phyloP scores from a whole-genome alignment of 2,329 filamentous ascomycete species.

The Diaporthe citriasiana region DNA sequence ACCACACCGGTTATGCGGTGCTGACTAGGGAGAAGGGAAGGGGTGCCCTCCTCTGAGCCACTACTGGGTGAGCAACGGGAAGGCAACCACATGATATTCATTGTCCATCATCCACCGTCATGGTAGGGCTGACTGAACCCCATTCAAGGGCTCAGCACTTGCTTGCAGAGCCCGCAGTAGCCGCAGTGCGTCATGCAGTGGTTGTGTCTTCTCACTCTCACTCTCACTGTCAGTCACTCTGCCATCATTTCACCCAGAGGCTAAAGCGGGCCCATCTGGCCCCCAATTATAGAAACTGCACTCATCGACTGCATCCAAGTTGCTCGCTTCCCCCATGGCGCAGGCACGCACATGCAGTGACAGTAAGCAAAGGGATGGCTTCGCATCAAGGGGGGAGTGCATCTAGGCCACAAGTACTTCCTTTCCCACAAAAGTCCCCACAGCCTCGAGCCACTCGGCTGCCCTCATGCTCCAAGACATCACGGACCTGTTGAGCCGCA shows the following conservation, averaged over 20 bases:
- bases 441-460: slow-evolving; percentile 10
- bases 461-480: slow-evolving; percentile 18
- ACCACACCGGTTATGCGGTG: slow-evolving; percentile 22
- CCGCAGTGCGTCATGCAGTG: slow-evolving; percentile 24
- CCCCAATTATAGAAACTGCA: slow-evolving; percentile 35
- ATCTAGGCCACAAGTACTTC: neutral
- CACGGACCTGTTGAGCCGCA: slow-evolving; percentile 21
- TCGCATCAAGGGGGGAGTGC: slow-evolving; percentile 15
- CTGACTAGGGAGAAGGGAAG: neutral
- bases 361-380: slow-evolving; percentile 27
- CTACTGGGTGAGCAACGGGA: slow-evolving; percentile 7
- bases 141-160: neutral
- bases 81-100: slow-evolving; percentile 19
- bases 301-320: neutral
- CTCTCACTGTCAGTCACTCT: slow-evolving; percentile 4
- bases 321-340: slow-evolving; percentile 9
- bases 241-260: neutral
- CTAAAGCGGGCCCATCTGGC: slow-evolving; percentile 30
- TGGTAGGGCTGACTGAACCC: slow-evolving; percentile 25
- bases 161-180: slow-evolving; percentile 10
- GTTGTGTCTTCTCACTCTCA: neutral
- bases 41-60: neutral
- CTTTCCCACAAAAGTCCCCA: too few species aligned
- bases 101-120: slow-evolving; percentile 12
- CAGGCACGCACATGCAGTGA: slow-evolving; percentile 13